Evolutionary conservation across 2,329 filamentous ascomycete genomes (phyloP), one percentile per base, ranked within the genome.

Genomic region (Phaeosphaeriaceae sp.): DNA sequence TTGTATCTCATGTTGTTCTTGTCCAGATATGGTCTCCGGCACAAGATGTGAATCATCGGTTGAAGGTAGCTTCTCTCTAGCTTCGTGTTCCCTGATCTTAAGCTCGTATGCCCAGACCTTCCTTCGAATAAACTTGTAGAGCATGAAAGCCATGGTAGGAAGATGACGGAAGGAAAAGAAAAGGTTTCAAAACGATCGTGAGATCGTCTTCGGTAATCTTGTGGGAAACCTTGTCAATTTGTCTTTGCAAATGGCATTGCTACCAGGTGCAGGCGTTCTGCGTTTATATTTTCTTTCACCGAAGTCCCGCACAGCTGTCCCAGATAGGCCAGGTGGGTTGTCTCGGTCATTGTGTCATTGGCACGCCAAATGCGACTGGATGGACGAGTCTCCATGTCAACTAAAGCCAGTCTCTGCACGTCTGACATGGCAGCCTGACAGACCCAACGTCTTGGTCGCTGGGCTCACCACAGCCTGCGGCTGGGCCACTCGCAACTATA

Each of bases 81-180:
- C 68, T 52, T 68, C 56, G 42, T 56, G 67, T 50, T 71, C 70
- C 11, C 54, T 53, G 11, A 63, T 46, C 46, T n/a, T n/a, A n/a
- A n/a, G n/a, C n/a, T 68, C 56, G 42, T 56, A 66, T 50, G 70
- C 70, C 11, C 54, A 52, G 11, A 63, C 44, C 46, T 71, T 73
- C 30, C 68, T 58, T 8, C 64, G 63, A 30, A 74, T 55, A 46
- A 74, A 65, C 57, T 63, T 74, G 64, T 59, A 75, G 1, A 75
- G 61, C 35, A 67, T 53, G 30, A 63, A 65, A 11, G 72, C 70
- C 73, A 75, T 75, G 5, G 2, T 52, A 2, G 28, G 26, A 1
- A 24, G 23, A 1, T 17, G 2, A 17, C 28, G 40, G 28, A 28
- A 17, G 15, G 6, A 17, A 40, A 9, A 26, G 35, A 55, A 32